Evolutionary conservation across 805 yeast species (phyloP), one percentile per base, ranked within the genome.

Genomic region (Metschnikowia chrysomelidarum): DNA sequence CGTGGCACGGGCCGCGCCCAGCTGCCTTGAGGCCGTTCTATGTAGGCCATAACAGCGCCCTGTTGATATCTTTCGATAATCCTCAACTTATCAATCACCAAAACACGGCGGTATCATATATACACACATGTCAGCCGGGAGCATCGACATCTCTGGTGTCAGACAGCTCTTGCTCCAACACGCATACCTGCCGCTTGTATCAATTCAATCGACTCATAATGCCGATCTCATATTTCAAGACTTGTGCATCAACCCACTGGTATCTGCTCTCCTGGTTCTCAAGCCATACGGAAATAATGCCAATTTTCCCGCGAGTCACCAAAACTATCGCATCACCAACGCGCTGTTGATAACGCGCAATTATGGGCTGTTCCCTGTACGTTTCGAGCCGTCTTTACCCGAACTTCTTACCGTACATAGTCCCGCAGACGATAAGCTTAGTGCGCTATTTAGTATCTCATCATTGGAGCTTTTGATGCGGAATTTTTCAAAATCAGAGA

Each of bases 271-370:
- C 30, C 76, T 69, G 43, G 50, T 78, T 32, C 40, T 79, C 13
- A 57, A 62, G 41, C 80, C 80, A 0, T 76, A 75, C 52, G 85
- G 84, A 5, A 77, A 75, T 46, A 63, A 59, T 40, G 70, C 76
- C 20, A 60, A 62, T 30, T 74, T 75, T 37, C 53, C 57, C 24
- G 47, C 55, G 5, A 56, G 70, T 16, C 56, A 56, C 46, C 72
- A 67, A 44, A 51, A 66, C 18, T 71, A 72, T 46, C 71, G 67
- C 33, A 67, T 76, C 35, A 69, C 73, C 19, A 79, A 73, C 49
- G 66, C 71, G 18, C 80, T 73, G 50, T 59, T 74, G 27, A 62
- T 71, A 24, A 71, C 79, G 13, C 61, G 67, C 35, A 62, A 60
- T 4, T 68, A 72, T 37, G 75, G 75, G 7, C 73, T 74, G 46